Evolutionary conservation across 306 rosid species (phyloP).

Genomic region (Dicorynia guianensis): DNA sequence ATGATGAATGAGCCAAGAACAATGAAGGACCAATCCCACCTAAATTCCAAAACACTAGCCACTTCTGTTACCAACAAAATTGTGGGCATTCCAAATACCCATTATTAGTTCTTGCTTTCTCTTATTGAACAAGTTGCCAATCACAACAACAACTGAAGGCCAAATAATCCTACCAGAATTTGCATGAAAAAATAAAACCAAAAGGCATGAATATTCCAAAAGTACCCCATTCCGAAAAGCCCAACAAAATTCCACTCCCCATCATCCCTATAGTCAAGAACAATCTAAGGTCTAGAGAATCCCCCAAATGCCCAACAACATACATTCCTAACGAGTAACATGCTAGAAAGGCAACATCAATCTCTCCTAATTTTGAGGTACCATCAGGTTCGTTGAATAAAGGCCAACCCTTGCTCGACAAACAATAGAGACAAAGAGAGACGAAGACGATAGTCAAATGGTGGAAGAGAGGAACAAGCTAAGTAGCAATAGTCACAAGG

Average conservation of each 20-base stretch:
- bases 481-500: too few relatives aligned
- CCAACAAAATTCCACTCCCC: constrained; percentile 73
- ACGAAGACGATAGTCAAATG: too few relatives aligned
- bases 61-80: constrained; percentile 77
- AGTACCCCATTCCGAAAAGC: constrained; percentile 78
- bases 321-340: constrained; percentile 78
- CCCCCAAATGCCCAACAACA: constrained; percentile 80
- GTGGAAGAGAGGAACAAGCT: too few relatives aligned
- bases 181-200: constrained; percentile 70
- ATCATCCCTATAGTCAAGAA: constrained; percentile 72
- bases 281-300: constrained; percentile 65
- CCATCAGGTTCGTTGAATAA: constrained; percentile 73
- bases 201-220: constrained; percentile 69
- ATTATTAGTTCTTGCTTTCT: constrained; percentile 77
- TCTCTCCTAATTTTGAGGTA: constrained; percentile 70
- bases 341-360: constrained; percentile 74
- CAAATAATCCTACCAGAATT: constrained; percentile 84
- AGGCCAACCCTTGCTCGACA: constrained; percentile 59
- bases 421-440: too few relatives aligned
- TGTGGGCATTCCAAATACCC: constrained; percentile 92
- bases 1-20: constrained; percentile 58
- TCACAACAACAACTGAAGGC: constrained; percentile 90
- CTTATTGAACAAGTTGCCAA: constrained; percentile 89
- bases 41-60: constrained; percentile 80
- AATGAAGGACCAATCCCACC: constrained; percentile 92